Percentiles rank a stretch among this genome's conserved stretches.
Conservation (phyloP, 345 rosid genomes). For the Bruguiera parviflora region DNA sequence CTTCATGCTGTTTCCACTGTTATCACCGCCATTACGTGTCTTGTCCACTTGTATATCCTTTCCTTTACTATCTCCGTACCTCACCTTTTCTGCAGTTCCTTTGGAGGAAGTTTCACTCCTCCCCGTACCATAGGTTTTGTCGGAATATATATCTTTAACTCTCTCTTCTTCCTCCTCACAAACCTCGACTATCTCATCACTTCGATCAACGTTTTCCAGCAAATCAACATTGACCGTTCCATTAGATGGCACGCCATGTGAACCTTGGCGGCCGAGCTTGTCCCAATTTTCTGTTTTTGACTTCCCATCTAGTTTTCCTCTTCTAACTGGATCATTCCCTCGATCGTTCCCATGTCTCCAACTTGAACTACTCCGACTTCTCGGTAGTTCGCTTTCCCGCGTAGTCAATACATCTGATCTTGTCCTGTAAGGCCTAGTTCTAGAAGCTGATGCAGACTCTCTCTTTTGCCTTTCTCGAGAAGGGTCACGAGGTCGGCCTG, state of each 20-base stretch:
- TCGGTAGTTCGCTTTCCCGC: slow-evolving; percentile 23
- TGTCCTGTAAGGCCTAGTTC: slow-evolving; percentile 35
- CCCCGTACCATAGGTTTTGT: slow-evolving; percentile 20
- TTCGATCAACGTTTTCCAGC: slow-evolving; percentile 14
- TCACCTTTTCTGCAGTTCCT: slow-evolving; percentile 13
- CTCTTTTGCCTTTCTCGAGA: slow-evolving; percentile 16
- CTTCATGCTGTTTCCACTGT: slow-evolving; percentile 26
- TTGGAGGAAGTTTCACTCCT: slow-evolving; percentile 19
- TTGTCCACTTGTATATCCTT: slow-evolving; percentile 23
- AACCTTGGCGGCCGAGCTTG: slow-evolving; percentile 17
- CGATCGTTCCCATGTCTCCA: slow-evolving; percentile 31
- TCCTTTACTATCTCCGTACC: slow-evolving; percentile 12
- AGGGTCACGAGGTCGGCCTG: slow-evolving; percentile 13
- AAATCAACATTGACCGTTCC: slow-evolving; percentile 10
- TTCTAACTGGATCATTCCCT: slow-evolving; percentile 31
- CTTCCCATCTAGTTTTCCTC: slow-evolving; percentile 29
- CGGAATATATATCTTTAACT: slow-evolving; percentile 33
- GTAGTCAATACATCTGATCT: slow-evolving; percentile 37
- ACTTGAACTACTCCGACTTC: slow-evolving; percentile 16
- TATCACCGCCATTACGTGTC: slow-evolving; percentile 7
- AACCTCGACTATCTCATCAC: slow-evolving; percentile 42
- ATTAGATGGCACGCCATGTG: slow-evolving; percentile 19
- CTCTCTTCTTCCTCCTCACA: slow-evolving; percentile 27
- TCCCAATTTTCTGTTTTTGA: slow-evolving; percentile 14
- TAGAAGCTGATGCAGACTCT: slow-evolving; percentile 28